Base-by-base conservation (phyloP, 2,329 filamentous ascomycete species). In the Aspergillus sp. region DNA sequence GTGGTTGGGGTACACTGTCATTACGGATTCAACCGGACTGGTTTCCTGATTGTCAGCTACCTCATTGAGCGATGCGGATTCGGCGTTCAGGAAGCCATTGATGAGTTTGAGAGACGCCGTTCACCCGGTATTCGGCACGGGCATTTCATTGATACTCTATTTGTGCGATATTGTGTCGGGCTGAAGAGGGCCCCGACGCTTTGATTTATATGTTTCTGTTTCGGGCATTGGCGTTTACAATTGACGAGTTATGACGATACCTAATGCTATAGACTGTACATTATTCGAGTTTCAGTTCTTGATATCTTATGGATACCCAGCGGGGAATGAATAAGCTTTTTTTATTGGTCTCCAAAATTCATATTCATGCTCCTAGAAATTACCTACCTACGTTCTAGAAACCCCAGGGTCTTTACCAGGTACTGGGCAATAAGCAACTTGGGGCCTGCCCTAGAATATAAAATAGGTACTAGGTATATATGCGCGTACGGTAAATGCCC, bases 21-120 rank as follows among this genome's bases (percentile, higher is more conserved):
- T 69, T 97, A 97, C 66, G 93, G 93, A 0, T 97, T 96, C 77
- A 97, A 98, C 72, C 85, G 93, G 20, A 97, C 93, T 0, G 93
- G 93, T 0, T 96, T 93, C 72, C 90, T 97, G 70, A 86, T 98
- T 51, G 89, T 91, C 33, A 91, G 88, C 68, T 98, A 97, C 70
- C 79, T 98, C n/a, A 88, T 97, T 13, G 92, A 97, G 77, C 81
- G 86, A 47, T 84, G 89, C 64, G 87, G 85, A 0, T 93, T 85
- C 67, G 79, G 78, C 20, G 84, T 96, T 2, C 84, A 89, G 66
- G 86, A 89, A 54, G 93, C 93, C 1, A 86, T 98, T 59, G 86
- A 90, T 52, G 83, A 86, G 59, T 98, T 98, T 76, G 86, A 86
- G 17, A 76, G 77, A 63, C 84, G 85, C 56, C 80, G 93, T 54